phyloP scores from a whole-genome alignment of 2,329 filamentous ascomycete genomes.

The Hypoxylon sp. region DNA sequence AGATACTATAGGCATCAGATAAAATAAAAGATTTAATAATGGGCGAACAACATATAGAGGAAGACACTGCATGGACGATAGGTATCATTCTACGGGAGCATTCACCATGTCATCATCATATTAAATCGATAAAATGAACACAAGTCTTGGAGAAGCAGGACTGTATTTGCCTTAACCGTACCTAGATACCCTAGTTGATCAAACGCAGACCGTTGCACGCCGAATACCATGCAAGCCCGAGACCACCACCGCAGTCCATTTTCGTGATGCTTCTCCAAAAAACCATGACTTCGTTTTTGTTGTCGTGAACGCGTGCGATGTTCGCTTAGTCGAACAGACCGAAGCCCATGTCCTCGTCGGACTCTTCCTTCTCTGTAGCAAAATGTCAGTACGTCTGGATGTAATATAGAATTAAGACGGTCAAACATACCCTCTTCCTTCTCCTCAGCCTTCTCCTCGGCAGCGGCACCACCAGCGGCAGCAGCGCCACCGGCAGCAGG shows the following conservation, averaged over 20 bases:
- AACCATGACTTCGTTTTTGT: slow-evolving; percentile 43
- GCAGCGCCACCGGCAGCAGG: slow-evolving; percentile 73
- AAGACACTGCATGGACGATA: too few relatives aligned
- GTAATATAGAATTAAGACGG: too few relatives aligned
- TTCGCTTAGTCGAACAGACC: slow-evolving; percentile 76
- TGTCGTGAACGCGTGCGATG: slow-evolving; percentile 32
- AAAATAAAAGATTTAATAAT: too few relatives aligned
- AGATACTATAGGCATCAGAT: too few relatives aligned
- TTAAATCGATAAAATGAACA: too few relatives aligned
- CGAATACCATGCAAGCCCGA: slow-evolving; percentile 43
- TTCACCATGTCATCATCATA: slow-evolving; percentile 10
- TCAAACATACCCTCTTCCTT: slow-evolving; percentile 78
- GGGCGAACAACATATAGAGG: too few relatives aligned
- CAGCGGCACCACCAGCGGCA: slow-evolving; percentile 69
- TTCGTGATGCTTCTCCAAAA: slow-evolving; percentile 41
- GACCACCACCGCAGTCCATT: slow-evolving; percentile 40
- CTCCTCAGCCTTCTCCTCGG: slow-evolving; percentile 75
- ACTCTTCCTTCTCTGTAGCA: slow-evolving; percentile 68
- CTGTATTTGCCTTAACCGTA: slow-evolving; percentile 41
- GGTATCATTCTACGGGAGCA: neutral
- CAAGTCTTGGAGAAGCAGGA: slow-evolving; percentile 39
- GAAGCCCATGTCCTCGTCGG: slow-evolving; percentile 80
- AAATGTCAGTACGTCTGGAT: slow-evolving; percentile 10
- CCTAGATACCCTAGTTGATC: slow-evolving; percentile 39
- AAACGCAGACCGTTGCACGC: slow-evolving; percentile 44